Base-by-base conservation (phyloP, 23 red algal genomes). In the Gracilariopsis chorda region DNA sequence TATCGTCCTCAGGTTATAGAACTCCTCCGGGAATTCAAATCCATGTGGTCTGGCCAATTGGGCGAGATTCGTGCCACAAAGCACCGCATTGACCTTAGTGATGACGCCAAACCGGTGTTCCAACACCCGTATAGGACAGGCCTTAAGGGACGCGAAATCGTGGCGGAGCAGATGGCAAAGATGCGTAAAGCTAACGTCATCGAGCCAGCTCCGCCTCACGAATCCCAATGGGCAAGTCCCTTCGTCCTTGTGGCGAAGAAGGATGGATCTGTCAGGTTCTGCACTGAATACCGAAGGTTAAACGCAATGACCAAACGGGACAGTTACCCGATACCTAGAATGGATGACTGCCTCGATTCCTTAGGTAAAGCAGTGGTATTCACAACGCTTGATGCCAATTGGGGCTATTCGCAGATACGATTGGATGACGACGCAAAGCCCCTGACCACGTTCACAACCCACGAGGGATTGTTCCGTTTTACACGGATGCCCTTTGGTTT, bases 171-270 rank as follows among this genome's bases (percentile, higher is more conserved):
- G n/a, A n/a, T n/a, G n/a, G n/a, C n/a, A n/a, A n/a, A n/a, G n/a
- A n/a, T n/a, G n/a, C n/a, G n/a, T n/a, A n/a, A n/a, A n/a, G n/a
- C n/a, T n/a, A n/a, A n/a, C n/a, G n/a, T n/a, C n/a, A n/a, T n/a
- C n/a, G n/a, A n/a, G n/a, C n/a, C n/a, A n/a, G n/a, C n/a, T n/a
- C n/a, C n/a, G n/a, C n/a, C n/a, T n/a, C n/a, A n/a, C n/a, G n/a
- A n/a, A n/a, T n/a, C n/a, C n/a, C n/a, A n/a, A n/a, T n/a, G n/a
- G n/a, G n/a, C n/a, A n/a, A n/a, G n/a, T n/a, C n/a, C n/a, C n/a
- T n/a, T n/a, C n/a, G n/a, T n/a, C n/a, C n/a, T 68, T 25, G 59
- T 60, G 16, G 29, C 81, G 10, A 85, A 85, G 28, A 81, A 81
- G 14, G 51, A 81, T 59, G 27, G 21, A 62, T n/a, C 19, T 27